Percentiles rank a stretch among this genome's conserved stretches.
These are phyloP conservation scores for Takakia lepidozioides DNA, from an alignment of 225 moss, liverwort and hornwort genomes.

Conservation along the genomic window DNA sequence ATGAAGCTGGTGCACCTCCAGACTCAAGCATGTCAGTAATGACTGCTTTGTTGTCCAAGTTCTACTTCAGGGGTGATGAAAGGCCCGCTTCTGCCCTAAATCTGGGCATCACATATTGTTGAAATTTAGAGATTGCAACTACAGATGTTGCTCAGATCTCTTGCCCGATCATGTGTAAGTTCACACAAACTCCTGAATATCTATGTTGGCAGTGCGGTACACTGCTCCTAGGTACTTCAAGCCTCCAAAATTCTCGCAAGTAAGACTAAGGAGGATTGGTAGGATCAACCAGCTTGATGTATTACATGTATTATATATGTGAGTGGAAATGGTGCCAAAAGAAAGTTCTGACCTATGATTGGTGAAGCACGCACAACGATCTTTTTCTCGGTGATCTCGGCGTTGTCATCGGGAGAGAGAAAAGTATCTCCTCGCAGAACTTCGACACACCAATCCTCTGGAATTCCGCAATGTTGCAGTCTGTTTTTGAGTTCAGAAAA, in stretches of 20 bases:
- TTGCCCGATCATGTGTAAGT: no score
- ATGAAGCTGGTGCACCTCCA: neutral
- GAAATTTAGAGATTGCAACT: no score
- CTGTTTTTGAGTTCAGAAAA: constrained; percentile 39
- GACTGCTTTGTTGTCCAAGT: no score
- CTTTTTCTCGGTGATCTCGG: constrained; percentile 36
- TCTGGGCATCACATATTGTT: no score
- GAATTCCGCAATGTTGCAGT: constrained; percentile 41
- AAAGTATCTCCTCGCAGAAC: constrained; percentile 36
- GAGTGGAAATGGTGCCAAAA: neutral
- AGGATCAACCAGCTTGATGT: neutral
- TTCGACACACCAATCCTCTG: constrained; percentile 48
- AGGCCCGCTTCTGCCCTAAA: no score
- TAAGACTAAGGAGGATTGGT: neutral
- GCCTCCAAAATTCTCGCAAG: neutral
- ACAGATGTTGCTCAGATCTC: no score
- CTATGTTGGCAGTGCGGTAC: neutral
- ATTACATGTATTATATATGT: neutral
- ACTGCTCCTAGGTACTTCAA: neutral
- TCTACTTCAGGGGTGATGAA: no score
- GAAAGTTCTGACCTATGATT: constrained; percentile 22
- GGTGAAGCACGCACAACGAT: constrained; percentile 47
- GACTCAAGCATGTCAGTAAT: no score
- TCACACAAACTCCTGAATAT: no score
- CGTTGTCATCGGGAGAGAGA: constrained; percentile 28